Evolutionary conservation across 345 rosid genomes (phyloP).

Genomic region (Sisymbrium altissimum): DNA sequence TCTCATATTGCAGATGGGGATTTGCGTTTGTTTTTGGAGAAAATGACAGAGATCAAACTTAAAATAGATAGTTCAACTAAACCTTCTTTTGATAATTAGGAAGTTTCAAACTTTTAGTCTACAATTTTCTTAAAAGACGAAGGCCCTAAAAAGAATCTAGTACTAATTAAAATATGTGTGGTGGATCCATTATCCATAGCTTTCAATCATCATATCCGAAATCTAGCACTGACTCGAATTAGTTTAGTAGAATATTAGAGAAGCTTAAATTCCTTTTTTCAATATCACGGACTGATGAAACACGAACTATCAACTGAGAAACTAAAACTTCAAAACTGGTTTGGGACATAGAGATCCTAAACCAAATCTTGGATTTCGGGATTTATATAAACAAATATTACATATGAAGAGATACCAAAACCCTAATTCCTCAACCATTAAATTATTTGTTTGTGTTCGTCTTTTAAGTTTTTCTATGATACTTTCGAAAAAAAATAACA

Average conservation of each 20-base stretch:
- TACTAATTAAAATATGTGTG: neutral
- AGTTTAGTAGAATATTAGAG: neutral
- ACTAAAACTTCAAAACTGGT: neutral
- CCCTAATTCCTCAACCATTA: neutral
- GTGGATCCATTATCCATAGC: neutral
- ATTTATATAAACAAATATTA: too few species aligned
- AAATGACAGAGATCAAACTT: neutral
- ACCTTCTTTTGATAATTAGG: neutral
- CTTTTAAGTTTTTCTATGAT: too few species aligned
- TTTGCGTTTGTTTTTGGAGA: neutral
- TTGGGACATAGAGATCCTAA: neutral
- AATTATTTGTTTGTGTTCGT: neutral
- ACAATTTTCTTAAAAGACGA: neutral
- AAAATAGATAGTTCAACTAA: constrained; percentile 3
- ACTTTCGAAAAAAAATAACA: too few species aligned
- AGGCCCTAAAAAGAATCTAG: neutral
- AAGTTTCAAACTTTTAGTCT: neutral
- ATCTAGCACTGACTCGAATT: neutral
- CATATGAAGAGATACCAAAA: neutral
- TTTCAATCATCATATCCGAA: neutral
- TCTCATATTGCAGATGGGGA: neutral
- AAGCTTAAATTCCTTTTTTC: neutral
- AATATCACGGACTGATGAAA: neutral
- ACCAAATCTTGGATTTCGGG: too few species aligned
- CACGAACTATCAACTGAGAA: neutral